Evolutionary conservation across 2,329 filamentous ascomycete genomes (phyloP), one percentile per base, ranked within the genome.

Genomic region (Monosporascus sp.): DNA sequence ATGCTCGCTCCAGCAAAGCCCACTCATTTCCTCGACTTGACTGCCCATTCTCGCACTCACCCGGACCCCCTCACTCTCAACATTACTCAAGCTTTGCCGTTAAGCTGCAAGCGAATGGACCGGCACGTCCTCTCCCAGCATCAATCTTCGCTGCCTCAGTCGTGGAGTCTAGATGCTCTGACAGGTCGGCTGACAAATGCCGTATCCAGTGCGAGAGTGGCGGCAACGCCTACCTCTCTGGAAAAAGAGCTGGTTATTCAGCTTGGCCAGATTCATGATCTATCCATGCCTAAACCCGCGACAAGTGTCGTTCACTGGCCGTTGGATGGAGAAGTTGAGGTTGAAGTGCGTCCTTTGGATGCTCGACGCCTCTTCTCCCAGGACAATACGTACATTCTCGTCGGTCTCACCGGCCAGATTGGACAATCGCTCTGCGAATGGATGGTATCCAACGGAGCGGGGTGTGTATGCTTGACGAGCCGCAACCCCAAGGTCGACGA

Each of bases 321-420:
- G 14, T 22, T 20, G 3, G 41, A 50, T 9, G 49, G 52, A 25
- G 6, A 20, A 2, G 49, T 56, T 1, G 14, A 51, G 15, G 46
- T 39, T 6, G 9, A 39, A 2, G 50, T 54, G 4, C 47, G 17
- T 6, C 14, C 55, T 25, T n/a, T 54, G 3, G 50, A 57, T 15
- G 27, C 2, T 6, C 3, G 7, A 3, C 1, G 27, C 6, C 15
- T 57, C 11, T 58, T 58, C 24, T 51, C 53, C 0, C 31, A 22
- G 15, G 49, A 64, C 47, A 68, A 62, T 56, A 70, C 68, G 1
- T 71, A 71, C 46, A 35, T 63, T 14, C 47, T 71, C 7, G 56
- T 63, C 27, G 69, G 68, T 17, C 49, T 70, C 1, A 58, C 59
- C 2, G 58, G 65, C 7, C 52, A 57, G 1, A 37, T 71, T 3